Percentiles rank a stretch among this genome's conserved stretches.
These are phyloP conservation scores for Diddensiella santjacobensis DNA, from an alignment of 805 yeast species.

Conservation along the genomic window DNA sequence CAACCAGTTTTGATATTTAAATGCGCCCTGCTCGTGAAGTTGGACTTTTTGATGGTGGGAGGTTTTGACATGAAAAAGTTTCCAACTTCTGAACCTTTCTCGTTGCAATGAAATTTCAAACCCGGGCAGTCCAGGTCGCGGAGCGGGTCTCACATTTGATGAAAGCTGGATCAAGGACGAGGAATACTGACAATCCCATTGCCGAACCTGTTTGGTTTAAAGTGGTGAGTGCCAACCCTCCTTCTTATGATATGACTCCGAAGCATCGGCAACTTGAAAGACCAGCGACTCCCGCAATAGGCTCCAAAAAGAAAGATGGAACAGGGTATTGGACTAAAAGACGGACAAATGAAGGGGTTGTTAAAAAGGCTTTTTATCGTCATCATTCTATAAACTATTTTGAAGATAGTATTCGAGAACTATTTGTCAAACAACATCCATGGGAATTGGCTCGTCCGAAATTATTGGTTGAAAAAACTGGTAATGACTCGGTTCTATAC, in stretches of 20 bases:
- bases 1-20: too few relatives aligned
- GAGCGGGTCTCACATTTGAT: slow-evolving; percentile 78
- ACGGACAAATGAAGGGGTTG: slow-evolving; percentile 36
- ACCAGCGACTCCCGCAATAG: slow-evolving; percentile 22
- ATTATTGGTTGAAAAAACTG: slow-evolving; percentile 70
- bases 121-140: slow-evolving; percentile 69
- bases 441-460: slow-evolving; percentile 97
- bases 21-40: too few relatives aligned
- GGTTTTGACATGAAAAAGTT: too few relatives aligned
- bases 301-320: slow-evolving; percentile 18
- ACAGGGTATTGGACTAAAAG: slow-evolving; percentile 46
- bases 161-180: slow-evolving; percentile 46
- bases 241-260: slow-evolving; percentile 57
- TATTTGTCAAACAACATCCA: slow-evolving; percentile 91
- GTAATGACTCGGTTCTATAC: slow-evolving; percentile 46
- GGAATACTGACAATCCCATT: slow-evolving; percentile 34
- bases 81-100: too few relatives aligned
- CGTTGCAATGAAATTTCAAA: slow-evolving; percentile 61
- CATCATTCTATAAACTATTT: slow-evolving; percentile 54
- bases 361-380: slow-evolving; percentile 40
- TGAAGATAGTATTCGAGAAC: slow-evolving; percentile 77
- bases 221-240: slow-evolving; percentile 81
- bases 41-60: too few relatives aligned
- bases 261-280: slow-evolving; percentile 32
- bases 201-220: slow-evolving; percentile 86